Evolutionary conservation across 371 early-diverging fungal species (phyloP), one percentile per base, ranked within the genome.

Genomic region (Mucor mucedo): DNA sequence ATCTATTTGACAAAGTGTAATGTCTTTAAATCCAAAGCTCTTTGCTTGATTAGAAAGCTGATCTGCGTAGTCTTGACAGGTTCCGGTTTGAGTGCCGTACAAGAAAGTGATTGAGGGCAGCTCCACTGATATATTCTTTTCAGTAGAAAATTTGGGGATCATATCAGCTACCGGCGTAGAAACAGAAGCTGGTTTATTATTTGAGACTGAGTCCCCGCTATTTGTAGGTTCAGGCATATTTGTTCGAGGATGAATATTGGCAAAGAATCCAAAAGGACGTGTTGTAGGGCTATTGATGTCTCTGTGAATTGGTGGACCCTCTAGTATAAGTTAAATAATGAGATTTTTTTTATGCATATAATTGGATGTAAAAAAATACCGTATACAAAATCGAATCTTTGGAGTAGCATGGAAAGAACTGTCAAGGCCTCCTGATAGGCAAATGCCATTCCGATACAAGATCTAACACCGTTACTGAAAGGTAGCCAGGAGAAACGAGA

Each of bases 361-460:
- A 21, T 21, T 21, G 21, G 21, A 21, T 21, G 21, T 21, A 21
- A 21, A 21, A 21, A 21, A 21, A 21, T 21, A 39, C 78, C 73
- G 61, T 78, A 72, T n/a, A 16, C 14, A 54, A 82, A 82, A 11
- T 78, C 69, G 55, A 73, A 82, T 4, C 71, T 68, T 39, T 78
- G 64, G 35, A 82, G 60, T 35, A 74, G 40, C 83, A 79, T 82
- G 7, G 82, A 78, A 45, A 85, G 58, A 2, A 84, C 85, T 2
- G 82, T 78, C 57, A 83, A 85, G 14, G 82, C 84, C 68, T 86
- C 87, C 71, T 83, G 82, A 2, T 85, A 58, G n/a, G 87, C 84
- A 68, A 86, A 84, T 41, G 78, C 80, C 68, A 77, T 75, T 66
- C 80, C 80, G 33, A 80, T 80, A 66, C 80, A 80, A 14, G 72